phyloP scores from a whole-genome alignment of 2,329 filamentous ascomycete species.

The Sphaerostilbella broomeana region DNA sequence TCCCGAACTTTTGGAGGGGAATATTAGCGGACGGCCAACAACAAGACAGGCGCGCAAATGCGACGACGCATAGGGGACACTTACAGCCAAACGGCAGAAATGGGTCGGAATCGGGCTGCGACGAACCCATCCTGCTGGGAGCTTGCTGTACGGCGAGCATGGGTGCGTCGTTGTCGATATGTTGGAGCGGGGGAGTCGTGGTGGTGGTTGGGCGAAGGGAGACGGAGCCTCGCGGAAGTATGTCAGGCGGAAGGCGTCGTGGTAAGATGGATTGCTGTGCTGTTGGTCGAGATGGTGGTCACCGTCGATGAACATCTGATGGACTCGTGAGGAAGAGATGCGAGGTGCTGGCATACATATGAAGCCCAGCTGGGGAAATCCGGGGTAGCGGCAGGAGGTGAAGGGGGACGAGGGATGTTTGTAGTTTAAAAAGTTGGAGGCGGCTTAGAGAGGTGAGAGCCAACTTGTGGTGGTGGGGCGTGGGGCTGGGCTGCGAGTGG shows the following conservation, averaged over 20 bases:
- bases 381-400: constrained; percentile 17
- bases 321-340: constrained; percentile 18
- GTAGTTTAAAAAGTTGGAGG: constrained; percentile 10
- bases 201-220: background rate
- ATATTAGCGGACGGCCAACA: no score
- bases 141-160: constrained; percentile 50
- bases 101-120: constrained; percentile 45
- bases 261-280: constrained; percentile 3
- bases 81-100: constrained; percentile 62
- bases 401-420: constrained; percentile 6
- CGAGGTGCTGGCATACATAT: constrained; percentile 17
- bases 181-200: background rate
- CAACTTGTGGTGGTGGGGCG: constrained; percentile 13
- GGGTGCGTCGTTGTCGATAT: constrained; percentile 33
- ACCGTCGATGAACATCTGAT: constrained; percentile 9
- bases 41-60: no score
- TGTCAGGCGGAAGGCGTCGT: background rate
- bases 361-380: constrained; percentile 17
- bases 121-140: constrained; percentile 55
- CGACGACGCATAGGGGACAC: constrained; percentile 28
- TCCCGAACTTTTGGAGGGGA: no score
- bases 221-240: background rate
- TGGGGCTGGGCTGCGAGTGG: no score
- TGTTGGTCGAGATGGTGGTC: background rate
- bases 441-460: constrained; percentile 8